Evolutionary conservation across 2,329 filamentous ascomycete species (phyloP), one percentile per base, ranked within the genome.

Genomic region (Colletotrichum abscissum): DNA sequence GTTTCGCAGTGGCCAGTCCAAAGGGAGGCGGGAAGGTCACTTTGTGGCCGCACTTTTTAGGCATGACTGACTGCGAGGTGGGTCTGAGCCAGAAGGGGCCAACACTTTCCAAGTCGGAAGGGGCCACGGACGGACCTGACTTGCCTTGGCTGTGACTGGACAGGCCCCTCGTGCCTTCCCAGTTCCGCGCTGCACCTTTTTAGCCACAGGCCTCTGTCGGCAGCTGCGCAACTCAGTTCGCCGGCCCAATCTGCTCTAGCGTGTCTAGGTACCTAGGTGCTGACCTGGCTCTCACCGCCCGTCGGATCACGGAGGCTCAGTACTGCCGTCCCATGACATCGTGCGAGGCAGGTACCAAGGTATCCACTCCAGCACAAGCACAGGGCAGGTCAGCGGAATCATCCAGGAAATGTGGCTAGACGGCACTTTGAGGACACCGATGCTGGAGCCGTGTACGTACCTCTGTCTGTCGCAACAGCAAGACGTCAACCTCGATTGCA

Each of bases 401-500:
- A 38, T 71, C 67, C 56, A 56, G 67, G 71, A 73, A 73, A 73
- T 73, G 71, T 73, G 71, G 71, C 67, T 73, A 54, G 62, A 73
- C 71, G 67, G 62, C 56, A 57, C 60, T 65, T 73, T 73, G 67
- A 73, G 71, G 71, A 73, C 71, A 73, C 71, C 71, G 38, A 73
- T 71, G 71, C 71, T 73, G 60, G 70, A 73, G 67, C 56, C 38
- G 56, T 71, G 56, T 73, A 73, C 71, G 71, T 73, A 70, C 67
- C 71, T 73, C 60, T 30, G 16, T 33, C 30, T 35, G 67, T 62
- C 71, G 71, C 71, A 66, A 71, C 33, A 12, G 49, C 67, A 64
- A 55, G 49, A 28, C 54, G 33, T 60, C 59, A 64, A 60, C 66
- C 33, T 73, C 67, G 22, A 62, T 60, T 42, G 65, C 28, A 19